Base-by-base conservation (phyloP, 1,139 yeast species). In the Hemisphaericaspora xylofermentans region DNA sequence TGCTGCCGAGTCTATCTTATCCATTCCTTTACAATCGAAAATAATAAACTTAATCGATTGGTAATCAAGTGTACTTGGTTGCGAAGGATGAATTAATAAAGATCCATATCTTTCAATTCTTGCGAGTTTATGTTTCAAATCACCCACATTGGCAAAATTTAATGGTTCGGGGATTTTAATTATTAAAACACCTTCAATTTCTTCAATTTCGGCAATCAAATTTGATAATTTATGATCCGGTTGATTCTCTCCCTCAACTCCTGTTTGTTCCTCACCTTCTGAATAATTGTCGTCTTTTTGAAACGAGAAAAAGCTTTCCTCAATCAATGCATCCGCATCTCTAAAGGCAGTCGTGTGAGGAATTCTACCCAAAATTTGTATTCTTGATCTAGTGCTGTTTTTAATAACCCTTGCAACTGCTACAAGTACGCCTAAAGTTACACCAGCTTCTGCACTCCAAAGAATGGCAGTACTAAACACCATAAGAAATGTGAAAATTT, bases 131-230 rank as follows among this genome's bases (percentile, higher is more conserved):
- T 83, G 72, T 45, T 86, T 81, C 49, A 93, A 68, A 57, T 91
- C 97, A 41, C 84, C 86, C 10, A 95, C 80, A 58, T 93, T 93
- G 30, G 96, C 88, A 60, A 93, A 93, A 2, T 95, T 88, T 44
- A 91, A 67, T 1, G 97, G 97, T 56, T 91, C 98, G 0, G 97
- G 95, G 31, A 93, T 81, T 52, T 84, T 87, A 26, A 91, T 86
- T 34, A 91, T 84, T 36, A 93, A 67, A 50, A 95, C 86, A 1
- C 94, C 95, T 54, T 87, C 93, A 36, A 88, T 74, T 47, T 88
- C 89, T 38, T 64, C 65, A 17, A 64, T 58, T 39, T 61, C 64
- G 4, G 63, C 58, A 32, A 60, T 48, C 25, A 62, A 52, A 27
- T 57, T 55, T 10, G 44, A 41, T 35, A 52, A 34, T 40, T 51